Evolutionary conservation across 441 rosid species (phyloP), one percentile per base, ranked within the genome.

Genomic region (Sinapis alba): DNA sequence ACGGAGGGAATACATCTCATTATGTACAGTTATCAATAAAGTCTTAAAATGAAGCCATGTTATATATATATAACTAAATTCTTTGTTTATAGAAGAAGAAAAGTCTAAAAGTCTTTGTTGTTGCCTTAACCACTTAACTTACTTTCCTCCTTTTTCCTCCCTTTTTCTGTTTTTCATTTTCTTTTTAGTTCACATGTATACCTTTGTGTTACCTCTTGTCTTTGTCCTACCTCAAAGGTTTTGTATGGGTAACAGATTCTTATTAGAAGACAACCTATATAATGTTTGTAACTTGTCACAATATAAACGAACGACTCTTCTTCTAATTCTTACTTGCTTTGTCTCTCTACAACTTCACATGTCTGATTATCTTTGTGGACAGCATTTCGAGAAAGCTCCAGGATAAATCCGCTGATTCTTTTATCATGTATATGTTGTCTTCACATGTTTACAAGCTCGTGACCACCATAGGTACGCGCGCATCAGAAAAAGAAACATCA

Each of bases 391-490:
- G 70, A 62, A 38, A 73, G 71, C 67, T 13, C 26, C 69, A 66
- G 16, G 65, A 72, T 60, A 71, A 68, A 45, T 30, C 61, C 2
- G 64, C 66, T 78, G 71, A 56, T 34, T 15, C 38, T 7, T 32
- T 32, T 16, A 73, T 73, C 75, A 73, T 78, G 81, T 69, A 30
- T 78, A 56, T 62, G 28, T 23, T 62, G 71, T 57, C 78, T 63
- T 78, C 78, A 68, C 81, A 78, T 78, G 78, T 78, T 4, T 63
- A 19, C 78, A 8, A 57, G 34, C 74, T 67, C 78, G 62, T 77
- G 80, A 65, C 62, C 13, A 73, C 67, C 65, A 68, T 62, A 56
- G 81, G 78, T 78, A 78, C 34, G 67, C 54, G 30, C 51, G 50
- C 62, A 68, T 68, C 61, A 61, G 8, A 53, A 38, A 53, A 20